phyloP scores from a whole-genome alignment of 768 basidiomycete genomes.

The Russula compacta region DNA sequence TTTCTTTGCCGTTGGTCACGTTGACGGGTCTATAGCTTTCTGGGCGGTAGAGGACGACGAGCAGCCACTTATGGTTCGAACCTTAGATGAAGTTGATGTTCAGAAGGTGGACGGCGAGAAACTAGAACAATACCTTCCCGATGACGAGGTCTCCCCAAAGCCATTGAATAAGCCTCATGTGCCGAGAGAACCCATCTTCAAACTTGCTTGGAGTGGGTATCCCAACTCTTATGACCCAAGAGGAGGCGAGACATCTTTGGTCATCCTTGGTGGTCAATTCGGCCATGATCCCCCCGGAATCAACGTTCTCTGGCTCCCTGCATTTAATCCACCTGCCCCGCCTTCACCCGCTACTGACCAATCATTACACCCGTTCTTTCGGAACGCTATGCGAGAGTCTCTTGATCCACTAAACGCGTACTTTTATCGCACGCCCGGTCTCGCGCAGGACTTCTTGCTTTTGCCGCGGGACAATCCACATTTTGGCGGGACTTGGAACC shows the following conservation, averaged over 20 bases:
- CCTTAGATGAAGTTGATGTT: conserved; percentile 48
- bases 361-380: conserved; percentile 33
- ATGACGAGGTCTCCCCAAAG: conserved; percentile 22
- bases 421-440: conserved; percentile 48
- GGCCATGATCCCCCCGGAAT: conserved; percentile 48
- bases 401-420: conserved; percentile 39
- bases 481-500: conserved; percentile 57
- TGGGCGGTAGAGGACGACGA: conserved; percentile 77
- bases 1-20: conserved; percentile 70
- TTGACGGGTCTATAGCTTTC: conserved; percentile 76
- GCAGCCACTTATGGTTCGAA: conserved; percentile 64
- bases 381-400: conserved; percentile 58
- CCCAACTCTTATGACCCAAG: conserved; percentile 54
- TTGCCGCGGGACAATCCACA: conserved; percentile 65
- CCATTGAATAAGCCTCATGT: conserved; percentile 13
- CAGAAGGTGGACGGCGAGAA: conserved; percentile 42
- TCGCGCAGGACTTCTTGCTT: conserved; percentile 71
- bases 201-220: conserved; percentile 76
- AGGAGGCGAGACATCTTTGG: conserved; percentile 63
- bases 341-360: conserved; percentile 25
- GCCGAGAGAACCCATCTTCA: conserved; percentile 72
- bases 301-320: conserved; percentile 59
- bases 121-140: conserved; percentile 34
- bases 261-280: conserved; percentile 71
- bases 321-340: conserved; percentile 46